Conservation (phyloP, 495 filamentous ascomycete genomes). For the Penicillium canariense region DNA sequence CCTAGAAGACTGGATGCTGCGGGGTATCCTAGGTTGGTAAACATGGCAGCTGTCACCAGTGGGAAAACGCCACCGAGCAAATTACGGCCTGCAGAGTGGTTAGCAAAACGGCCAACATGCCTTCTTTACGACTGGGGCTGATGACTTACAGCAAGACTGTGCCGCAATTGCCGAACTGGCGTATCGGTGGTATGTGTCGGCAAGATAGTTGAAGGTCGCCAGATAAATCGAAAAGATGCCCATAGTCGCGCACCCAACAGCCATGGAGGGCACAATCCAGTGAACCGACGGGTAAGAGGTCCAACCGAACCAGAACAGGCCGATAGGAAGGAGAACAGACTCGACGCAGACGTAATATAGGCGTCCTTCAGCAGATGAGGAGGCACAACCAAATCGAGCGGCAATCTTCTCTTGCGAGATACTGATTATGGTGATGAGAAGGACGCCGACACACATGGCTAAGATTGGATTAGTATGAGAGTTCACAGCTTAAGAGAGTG, state of each 20-base stretch:
- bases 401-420: conserved; percentile 68
- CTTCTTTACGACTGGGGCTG: not conserved
- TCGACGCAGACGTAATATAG: conserved; percentile 82
- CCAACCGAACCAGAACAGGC: conserved; percentile 83
- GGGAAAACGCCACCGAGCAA: conserved; percentile 82
- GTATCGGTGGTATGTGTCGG: conserved; percentile 84
- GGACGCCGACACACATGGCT: conserved; percentile 65
- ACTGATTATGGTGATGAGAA: conserved; percentile 68
- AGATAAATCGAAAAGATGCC: conserved; percentile 89
- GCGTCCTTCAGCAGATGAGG: conserved; percentile 67
- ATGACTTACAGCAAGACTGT: conserved; percentile 65
- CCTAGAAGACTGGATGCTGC: conserved; percentile 76
- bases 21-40: conserved; percentile 65
- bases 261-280: conserved; percentile 76
- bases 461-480: conserved; percentile 1
- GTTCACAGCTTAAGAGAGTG: not conserved
- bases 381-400: conserved; percentile 38
- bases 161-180: conserved; percentile 86
- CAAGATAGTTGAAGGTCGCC: conserved; percentile 90
- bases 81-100: conserved; percentile 58
- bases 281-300: conserved; percentile 63
- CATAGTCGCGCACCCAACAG: conserved; percentile 72
- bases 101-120: not conserved
- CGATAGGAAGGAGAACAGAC: conserved; percentile 65
- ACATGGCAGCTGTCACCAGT: conserved; percentile 69